Percentiles rank a stretch among this genome's conserved stretches.
Conservation (phyloP, 441 rosid genomes). For the Croton laevigatus region DNA sequence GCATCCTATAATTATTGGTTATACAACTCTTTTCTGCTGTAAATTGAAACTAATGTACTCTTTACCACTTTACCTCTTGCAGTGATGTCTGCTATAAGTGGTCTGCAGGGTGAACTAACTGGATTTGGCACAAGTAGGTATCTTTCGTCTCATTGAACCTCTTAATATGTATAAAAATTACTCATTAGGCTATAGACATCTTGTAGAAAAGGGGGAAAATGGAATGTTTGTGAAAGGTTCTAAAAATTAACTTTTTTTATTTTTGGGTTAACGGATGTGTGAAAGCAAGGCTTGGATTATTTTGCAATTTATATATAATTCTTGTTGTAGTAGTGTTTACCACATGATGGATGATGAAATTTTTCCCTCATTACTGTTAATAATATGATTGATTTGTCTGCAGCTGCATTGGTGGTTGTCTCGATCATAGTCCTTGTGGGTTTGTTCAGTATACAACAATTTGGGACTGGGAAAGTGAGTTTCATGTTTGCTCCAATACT, state of each 20-base stretch:
- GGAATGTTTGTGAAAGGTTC: not conserved
- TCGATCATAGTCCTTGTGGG: constrained; percentile 63
- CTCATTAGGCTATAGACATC: not conserved
- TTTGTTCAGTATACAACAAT: constrained; percentile 82
- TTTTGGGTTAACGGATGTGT: not conserved
- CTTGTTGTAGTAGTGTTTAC: not conserved
- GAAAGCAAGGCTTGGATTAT: not conserved
- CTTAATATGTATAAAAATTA: not conserved
- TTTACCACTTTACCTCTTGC: constrained; percentile 31
- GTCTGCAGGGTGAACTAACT: constrained; percentile 70
- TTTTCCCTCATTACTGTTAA: not conserved
- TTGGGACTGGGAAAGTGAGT: constrained; percentile 92
- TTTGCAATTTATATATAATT: not conserved
- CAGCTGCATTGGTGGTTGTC: constrained; percentile 73
- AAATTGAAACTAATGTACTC: no score
- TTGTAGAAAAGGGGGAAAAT: constrained; percentile 3
- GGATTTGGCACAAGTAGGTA: constrained; percentile 77
- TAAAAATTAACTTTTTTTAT: not conserved
- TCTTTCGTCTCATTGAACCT: constrained; percentile 18
- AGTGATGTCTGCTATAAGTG: constrained; percentile 99
- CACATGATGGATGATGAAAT: constrained; percentile 2
- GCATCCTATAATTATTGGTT: not conserved
- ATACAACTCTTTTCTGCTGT: not conserved
- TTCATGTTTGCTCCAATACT: constrained; percentile 85
- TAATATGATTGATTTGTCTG: constrained; percentile 19